Base-by-base conservation (phyloP, 352 stramenopile genomes). In the Discostella stelligera region DNA sequence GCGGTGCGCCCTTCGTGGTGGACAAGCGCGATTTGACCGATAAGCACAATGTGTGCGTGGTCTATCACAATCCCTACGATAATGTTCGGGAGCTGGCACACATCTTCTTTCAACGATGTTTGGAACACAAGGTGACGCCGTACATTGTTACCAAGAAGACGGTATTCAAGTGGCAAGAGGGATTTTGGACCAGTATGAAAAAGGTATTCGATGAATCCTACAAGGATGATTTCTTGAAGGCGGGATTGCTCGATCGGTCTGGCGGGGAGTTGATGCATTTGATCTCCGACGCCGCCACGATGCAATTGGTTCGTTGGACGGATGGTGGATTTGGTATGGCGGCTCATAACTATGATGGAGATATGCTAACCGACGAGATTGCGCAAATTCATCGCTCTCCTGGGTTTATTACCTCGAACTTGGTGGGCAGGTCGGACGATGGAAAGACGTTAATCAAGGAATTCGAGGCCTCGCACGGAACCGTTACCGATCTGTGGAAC, bases 131-230 rank as follows among this genome's bases (percentile, higher is more conserved):
- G 32, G 89, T 96, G 25, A 94, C 90, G 9, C 92, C 92, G 3
- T 96, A 95, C 76, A 86, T 96, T 82, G 92, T 96, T 23, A 96
- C 92, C 16, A 96, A 96, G 72, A 96, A 96, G 83, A 96, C 92
- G 23, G 92, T 96, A 20, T 96, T 96, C 84, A 96, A 96, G 79
- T 96, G 92, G 92, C 92, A 96, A 81, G 92, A 96, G 77, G 89
- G 89, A 67, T 96, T 95, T 60, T 96, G 92, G 92, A 79, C 69
- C n/a, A 92, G 80, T 32, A 94, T 94, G 89, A 95, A 95, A 77
- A 67, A 91, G 32, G 80, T 96, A 10, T 96, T 96, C 82, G 92
- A 96, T 81, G 80, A 87, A 39, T 67, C 89, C 27, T 96, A 96
- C 87, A 91, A 93, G 66, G 73, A 87, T 32, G 59, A 87, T 52